Evolutionary conservation across 768 basidiomycete genomes (phyloP).

Genomic region (Boletus vinaceobasis): DNA sequence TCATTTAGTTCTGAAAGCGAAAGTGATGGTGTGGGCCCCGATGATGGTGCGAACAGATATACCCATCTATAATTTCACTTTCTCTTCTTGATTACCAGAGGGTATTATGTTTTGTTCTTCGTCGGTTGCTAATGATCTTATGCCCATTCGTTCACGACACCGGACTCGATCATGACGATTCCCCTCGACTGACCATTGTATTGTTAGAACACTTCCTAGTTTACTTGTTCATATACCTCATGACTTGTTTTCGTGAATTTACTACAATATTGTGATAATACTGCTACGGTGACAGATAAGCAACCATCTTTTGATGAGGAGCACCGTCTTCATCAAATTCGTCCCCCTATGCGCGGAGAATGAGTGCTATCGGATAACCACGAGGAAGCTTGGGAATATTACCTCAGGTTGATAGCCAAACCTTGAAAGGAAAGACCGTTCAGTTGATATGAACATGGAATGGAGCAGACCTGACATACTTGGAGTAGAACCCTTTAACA

Average conservation of each 20-base stretch:
- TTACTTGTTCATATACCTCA: slow-evolving; percentile 33
- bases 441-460: slow-evolving; percentile 12
- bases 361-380: slow-evolving; percentile 24
- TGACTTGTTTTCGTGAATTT: slow-evolving; percentile 22
- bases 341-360: slow-evolving; percentile 47
- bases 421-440: slow-evolving; percentile 38
- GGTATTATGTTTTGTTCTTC: slow-evolving; percentile 17
- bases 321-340: slow-evolving; percentile 82
- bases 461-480: slow-evolving; percentile 39
- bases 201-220: slow-evolving; percentile 36
- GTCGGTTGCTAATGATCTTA: slow-evolving; percentile 33
- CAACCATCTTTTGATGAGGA: slow-evolving; percentile 82
- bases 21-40: slow-evolving; percentile 58
- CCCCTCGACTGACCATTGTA: slow-evolving; percentile 37
- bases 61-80: slow-evolving; percentile 31
- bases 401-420: slow-evolving; percentile 69
- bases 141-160: slow-evolving; percentile 29
- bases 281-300: slow-evolving; percentile 44
- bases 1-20: slow-evolving; percentile 67
- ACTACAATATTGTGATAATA: slow-evolving; percentile 25
- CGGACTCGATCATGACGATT: slow-evolving; percentile 30
- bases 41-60: slow-evolving; percentile 42
- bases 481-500: slow-evolving; percentile 71
- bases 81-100: slow-evolving; percentile 15
- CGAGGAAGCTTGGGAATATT: slow-evolving; percentile 23